Evolutionary conservation across 345 rosid species (phyloP).

Genomic region (Draba incana): DNA sequence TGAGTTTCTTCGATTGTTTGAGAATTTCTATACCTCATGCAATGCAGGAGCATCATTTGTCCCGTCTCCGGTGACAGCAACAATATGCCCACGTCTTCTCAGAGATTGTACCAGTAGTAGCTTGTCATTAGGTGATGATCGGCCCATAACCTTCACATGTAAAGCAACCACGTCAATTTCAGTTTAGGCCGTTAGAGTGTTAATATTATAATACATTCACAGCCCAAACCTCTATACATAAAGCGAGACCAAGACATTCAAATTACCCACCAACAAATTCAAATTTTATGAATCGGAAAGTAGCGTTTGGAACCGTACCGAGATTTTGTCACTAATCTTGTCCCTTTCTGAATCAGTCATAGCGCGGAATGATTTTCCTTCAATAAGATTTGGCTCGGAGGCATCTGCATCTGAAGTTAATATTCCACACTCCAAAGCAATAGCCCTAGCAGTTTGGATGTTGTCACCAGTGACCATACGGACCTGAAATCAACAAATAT

Average conservation of each 20-base stretch:
- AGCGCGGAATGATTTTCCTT: slow-evolving; percentile 79
- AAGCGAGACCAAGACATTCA: slow-evolving; percentile 19
- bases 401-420: slow-evolving; percentile 63
- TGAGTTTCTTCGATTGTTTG: neutral
- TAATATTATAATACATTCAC: no score
- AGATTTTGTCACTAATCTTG: slow-evolving; percentile 65
- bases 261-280: neutral
- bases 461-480: slow-evolving; percentile 99
- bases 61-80: slow-evolving; percentile 94
- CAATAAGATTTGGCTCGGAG: slow-evolving; percentile 69
- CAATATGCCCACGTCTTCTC: slow-evolving; percentile 71
- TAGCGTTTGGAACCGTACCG: slow-evolving; percentile 46
- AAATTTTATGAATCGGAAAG: slow-evolving; percentile 4
- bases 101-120: slow-evolving; percentile 84
- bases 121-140: slow-evolving; percentile 90
- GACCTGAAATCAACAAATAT: slow-evolving; percentile 50
- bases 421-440: slow-evolving; percentile 96
- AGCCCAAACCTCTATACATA: slow-evolving; percentile 7
- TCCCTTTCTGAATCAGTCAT: slow-evolving; percentile 72
- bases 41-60: slow-evolving; percentile 95
- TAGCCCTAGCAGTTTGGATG: slow-evolving; percentile 88
- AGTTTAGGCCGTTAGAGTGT: slow-evolving; percentile 2
- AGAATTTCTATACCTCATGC: slow-evolving; percentile 63
- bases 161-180: slow-evolving; percentile 23
- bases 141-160: slow-evolving; percentile 76